Evolutionary conservation across 73 alveolate genomes (phyloP).

Genomic region (Stentor roeselii): DNA sequence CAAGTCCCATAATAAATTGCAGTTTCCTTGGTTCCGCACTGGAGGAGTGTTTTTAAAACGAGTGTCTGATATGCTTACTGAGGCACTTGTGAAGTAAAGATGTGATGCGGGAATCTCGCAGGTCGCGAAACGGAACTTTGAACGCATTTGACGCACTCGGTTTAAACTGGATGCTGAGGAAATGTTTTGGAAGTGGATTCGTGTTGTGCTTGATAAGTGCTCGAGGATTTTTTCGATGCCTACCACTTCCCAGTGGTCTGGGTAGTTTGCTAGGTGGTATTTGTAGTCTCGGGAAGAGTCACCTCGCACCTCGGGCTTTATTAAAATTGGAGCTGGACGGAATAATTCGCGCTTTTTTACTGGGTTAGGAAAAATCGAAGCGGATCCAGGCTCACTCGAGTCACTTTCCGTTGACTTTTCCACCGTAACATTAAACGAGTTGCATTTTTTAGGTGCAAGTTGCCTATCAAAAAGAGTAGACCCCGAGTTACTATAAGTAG

Average conservation of each 20-base stretch:
- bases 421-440: not conserved
- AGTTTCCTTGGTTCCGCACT: constrained; percentile 26
- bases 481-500: constrained; percentile 5
- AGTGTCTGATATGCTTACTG: constrained; percentile 6
- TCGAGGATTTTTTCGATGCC: constrained; percentile 12
- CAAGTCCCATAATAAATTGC: constrained; percentile 26
- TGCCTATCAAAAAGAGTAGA: not conserved
- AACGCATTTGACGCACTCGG: not conserved
- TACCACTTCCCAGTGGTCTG: constrained; percentile 6
- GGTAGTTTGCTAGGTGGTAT: constrained; percentile 1
- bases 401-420: not conserved
- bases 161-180: not conserved
- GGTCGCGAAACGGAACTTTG: not conserved
- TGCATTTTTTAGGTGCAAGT: not conserved
- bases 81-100: constrained; percentile 24
- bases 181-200: not conserved
- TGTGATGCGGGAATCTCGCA: constrained; percentile 34
- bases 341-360: not conserved
- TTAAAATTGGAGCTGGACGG: not conserved
- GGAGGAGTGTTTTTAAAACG: constrained; percentile 33
- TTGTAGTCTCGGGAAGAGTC: not conserved
- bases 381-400: not conserved
- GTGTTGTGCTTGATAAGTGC: not conserved
- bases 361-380: too few relatives aligned
- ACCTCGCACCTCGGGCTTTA: not conserved